Percentiles rank a stretch among this genome's conserved stretches.
Evolutionary conservation across 495 filamentous ascomycete species (phyloP).

Genomic region (Xylaria scruposa): DNA sequence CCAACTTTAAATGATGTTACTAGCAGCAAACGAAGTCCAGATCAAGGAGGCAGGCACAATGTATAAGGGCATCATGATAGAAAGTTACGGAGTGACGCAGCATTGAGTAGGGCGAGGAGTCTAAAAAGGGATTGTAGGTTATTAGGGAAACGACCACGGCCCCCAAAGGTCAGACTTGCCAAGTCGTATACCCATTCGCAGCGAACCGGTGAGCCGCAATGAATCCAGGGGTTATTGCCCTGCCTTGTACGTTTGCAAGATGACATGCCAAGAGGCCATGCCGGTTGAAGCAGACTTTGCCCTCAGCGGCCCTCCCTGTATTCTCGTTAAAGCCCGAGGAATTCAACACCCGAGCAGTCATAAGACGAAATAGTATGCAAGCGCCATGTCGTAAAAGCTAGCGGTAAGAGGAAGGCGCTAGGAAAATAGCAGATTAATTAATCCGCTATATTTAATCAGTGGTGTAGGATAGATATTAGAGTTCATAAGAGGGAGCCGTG

Average conservation of each 20-base stretch:
- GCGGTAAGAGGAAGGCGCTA: background rate
- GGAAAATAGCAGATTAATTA: background rate
- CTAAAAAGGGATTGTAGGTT: background rate
- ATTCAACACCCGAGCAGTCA: background rate
- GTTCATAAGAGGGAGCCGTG: background rate
- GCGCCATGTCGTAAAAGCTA: background rate
- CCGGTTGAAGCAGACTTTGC: too few relatives aligned
- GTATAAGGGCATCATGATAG: background rate
- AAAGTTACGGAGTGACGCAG: background rate
- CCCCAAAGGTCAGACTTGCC: background rate
- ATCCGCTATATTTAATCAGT: too few relatives aligned
- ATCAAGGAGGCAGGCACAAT: background rate
- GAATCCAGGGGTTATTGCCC: background rate
- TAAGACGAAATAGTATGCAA: background rate
- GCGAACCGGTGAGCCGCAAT: background rate
- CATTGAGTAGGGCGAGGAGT: background rate
- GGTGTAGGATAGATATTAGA: background rate
- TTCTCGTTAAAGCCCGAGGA: background rate
- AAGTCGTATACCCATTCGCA: background rate
- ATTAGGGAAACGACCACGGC: background rate
- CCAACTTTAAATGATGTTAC: background rate
- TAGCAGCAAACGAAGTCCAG: background rate
- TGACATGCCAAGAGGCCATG: too few relatives aligned
- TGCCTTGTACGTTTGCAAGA: background rate
- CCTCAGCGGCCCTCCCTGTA: background rate